Evolutionary conservation across 164 flowering plant species (phyloP).

Genomic region (Saururus chinensis): DNA sequence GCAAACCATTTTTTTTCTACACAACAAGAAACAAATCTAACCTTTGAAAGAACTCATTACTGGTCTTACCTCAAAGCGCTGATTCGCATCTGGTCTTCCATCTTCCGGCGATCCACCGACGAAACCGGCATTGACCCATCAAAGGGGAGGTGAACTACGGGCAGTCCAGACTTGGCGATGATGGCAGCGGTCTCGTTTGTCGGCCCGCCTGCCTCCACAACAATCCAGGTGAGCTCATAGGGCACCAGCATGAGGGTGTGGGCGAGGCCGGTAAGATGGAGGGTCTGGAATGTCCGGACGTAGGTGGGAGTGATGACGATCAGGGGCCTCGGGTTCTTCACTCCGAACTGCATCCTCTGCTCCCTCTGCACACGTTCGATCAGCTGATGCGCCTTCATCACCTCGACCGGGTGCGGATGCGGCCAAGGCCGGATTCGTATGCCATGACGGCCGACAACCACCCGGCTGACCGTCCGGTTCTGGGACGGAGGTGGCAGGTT

Average conservation of each 20-base stretch:
- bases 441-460: constrained; percentile 94
- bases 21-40: too few relatives aligned
- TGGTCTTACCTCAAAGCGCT: constrained; percentile 56
- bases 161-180: constrained; percentile 45
- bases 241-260: constrained; percentile 87
- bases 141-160: constrained; percentile 53
- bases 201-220: constrained; percentile 88
- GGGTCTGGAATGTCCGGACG: constrained; percentile 82
- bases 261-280: constrained; percentile 82
- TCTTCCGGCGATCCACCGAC: constrained; percentile 61
- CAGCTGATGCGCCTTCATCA: constrained; percentile 74
- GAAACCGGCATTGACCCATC: constrained; percentile 46
- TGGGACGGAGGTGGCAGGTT: constrained; percentile 1
- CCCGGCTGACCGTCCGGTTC: constrained; percentile 36
- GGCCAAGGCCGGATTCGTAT: constrained; percentile 91
- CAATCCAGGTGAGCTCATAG: constrained; percentile 75
- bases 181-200: constrained; percentile 64
- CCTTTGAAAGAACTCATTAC: too few relatives aligned
- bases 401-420: constrained; percentile 80
- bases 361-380: constrained; percentile 83
- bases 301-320: constrained; percentile 89
- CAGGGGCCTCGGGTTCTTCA: constrained; percentile 52
- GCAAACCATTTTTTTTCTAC: too few relatives aligned
- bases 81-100: constrained; percentile 76
- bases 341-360: constrained; percentile 68